Evolutionary conservation across 176 grass and related monocot species (phyloP), one percentile per base, ranked within the genome.

Genomic region (Triticum timopheevii): DNA sequence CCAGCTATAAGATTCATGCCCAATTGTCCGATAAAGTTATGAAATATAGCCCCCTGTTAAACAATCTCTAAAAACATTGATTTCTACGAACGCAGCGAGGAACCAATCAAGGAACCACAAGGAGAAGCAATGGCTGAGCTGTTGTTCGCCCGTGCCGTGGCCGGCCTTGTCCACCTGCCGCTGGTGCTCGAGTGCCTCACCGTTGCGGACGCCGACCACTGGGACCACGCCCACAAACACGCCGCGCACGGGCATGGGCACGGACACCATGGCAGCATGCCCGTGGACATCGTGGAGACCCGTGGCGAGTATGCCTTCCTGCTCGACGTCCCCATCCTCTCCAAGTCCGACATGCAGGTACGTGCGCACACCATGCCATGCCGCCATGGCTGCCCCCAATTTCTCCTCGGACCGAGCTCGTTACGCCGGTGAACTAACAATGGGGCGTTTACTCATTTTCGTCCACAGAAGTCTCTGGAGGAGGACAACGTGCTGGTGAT

Each of bases 311-410:
- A 95, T 82, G 40, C 78, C 25, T 98, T 98, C 88, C 36, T 94
- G 81, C 81, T 94, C 47, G 92, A 95, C 79, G 92, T 95, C 16
- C 93, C 92, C n/a, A 90, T 88, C 31, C 45, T 95, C 39, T 91
- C 93, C 75, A 98, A 98, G 78, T 78, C 93, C 15, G 76, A 92
- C 65, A 92, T 95, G 64, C 90, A 95, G 90, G 96, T 45, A 45
- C 44, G 44, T 45, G 44, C 11, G 44, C 11, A 45, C 44, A 13
- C 11, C 8, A 13, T 73, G 3, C 44, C 62, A 63, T 45, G 44
- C 42, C 2, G 40, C 3, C 40, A 44, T 40, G 39, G 39, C 44
- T 3, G 44, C 11, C 44, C 3, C 4, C 8, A 0, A 20, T 65
- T 49, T 19, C 11, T 45, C 11, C 24, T 49, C 12, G 7, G 5